These are phyloP conservation scores for Diaporthe caulivora DNA, from an alignment of 2,329 filamentous ascomycete species.

Conservation along the genomic window DNA sequence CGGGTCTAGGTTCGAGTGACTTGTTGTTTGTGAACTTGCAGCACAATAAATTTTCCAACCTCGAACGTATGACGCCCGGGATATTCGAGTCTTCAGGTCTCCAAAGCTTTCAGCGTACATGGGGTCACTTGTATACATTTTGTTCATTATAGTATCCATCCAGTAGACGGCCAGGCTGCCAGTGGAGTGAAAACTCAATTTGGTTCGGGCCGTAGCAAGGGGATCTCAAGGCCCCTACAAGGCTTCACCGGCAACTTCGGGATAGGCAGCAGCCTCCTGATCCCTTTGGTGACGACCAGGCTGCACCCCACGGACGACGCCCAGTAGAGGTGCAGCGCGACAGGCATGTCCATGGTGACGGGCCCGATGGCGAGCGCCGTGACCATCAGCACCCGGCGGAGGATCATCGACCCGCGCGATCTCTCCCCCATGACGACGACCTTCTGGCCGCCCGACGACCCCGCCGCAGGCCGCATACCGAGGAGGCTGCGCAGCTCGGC, in stretches of 20 bases:
- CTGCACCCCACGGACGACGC: conserved; percentile 50
- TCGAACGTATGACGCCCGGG: background rate
- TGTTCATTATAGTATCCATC: too few relatives aligned
- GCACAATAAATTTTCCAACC: background rate
- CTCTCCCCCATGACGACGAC: conserved; percentile 13
- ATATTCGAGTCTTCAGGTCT: too few relatives aligned
- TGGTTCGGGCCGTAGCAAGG: conserved; percentile 37
- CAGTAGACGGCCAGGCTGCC: background rate
- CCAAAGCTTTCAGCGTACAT: too few relatives aligned
- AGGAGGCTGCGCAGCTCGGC: conserved; percentile 44
- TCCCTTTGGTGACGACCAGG: conserved; percentile 39
- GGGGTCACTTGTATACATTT: background rate
- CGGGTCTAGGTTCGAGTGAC: background rate
- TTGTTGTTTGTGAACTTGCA: background rate
- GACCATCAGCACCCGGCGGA: conserved; percentile 49
- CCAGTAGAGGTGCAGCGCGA: conserved; percentile 60
- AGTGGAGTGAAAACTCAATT: background rate
- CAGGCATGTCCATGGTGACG: conserved; percentile 54
- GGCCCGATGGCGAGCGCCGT: conserved; percentile 50
- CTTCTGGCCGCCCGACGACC: background rate
- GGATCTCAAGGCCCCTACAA: conserved; percentile 42
- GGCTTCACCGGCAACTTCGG: conserved; percentile 35
- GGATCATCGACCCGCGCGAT: conserved; percentile 20
- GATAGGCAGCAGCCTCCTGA: conserved; percentile 46
- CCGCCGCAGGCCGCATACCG: conserved; percentile 39